A percentile compares a stretch with the other conserved stretches of the same genome.
These are phyloP conservation scores for Quercus phellos DNA, from an alignment of 331 rosid genomes.

Conservation along the genomic window DNA sequence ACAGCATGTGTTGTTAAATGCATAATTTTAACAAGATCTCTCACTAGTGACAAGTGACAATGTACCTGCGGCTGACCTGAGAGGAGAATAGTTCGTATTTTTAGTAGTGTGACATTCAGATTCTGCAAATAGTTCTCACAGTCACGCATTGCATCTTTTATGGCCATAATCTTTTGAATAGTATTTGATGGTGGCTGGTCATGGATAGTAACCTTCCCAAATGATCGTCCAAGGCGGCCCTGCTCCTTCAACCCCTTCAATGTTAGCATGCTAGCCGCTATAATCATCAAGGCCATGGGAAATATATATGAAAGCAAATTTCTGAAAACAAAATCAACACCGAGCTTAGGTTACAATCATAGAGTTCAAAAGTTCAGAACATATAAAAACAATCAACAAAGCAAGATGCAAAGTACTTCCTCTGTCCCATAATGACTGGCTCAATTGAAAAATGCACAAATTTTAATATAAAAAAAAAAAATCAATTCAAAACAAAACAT, in stretches of 20 bases:
- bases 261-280: slow-evolving; percentile 78
- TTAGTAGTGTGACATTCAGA: slow-evolving; percentile 74
- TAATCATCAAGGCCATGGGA: slow-evolving; percentile 57
- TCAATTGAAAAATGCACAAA: background rate
- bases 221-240: slow-evolving; percentile 94
- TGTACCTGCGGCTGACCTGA: slow-evolving; percentile 95
- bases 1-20: background rate
- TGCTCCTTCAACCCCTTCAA: slow-evolving; percentile 87
- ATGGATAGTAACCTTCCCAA: slow-evolving; percentile 69
- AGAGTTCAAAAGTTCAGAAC: slow-evolving; percentile 8
- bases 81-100: slow-evolving; percentile 71
- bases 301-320: slow-evolving; percentile 72
- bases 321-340: slow-evolving; percentile 44
- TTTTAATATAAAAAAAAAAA: background rate
- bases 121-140: slow-evolving; percentile 69
- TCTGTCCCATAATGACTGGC: background rate
- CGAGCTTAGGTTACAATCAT: slow-evolving; percentile 15
- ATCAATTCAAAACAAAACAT: background rate
- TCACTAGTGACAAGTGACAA: slow-evolving; percentile 1
- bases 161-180: slow-evolving; percentile 84
- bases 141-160: slow-evolving; percentile 92
- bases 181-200: slow-evolving; percentile 99
- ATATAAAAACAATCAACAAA: background rate
- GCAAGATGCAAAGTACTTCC: background rate
- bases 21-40: slow-evolving; percentile 7